These are phyloP conservation scores for Saccharomycopsis fermentans DNA, from an alignment of 805 yeast genomes.

Conservation along the genomic window DNA sequence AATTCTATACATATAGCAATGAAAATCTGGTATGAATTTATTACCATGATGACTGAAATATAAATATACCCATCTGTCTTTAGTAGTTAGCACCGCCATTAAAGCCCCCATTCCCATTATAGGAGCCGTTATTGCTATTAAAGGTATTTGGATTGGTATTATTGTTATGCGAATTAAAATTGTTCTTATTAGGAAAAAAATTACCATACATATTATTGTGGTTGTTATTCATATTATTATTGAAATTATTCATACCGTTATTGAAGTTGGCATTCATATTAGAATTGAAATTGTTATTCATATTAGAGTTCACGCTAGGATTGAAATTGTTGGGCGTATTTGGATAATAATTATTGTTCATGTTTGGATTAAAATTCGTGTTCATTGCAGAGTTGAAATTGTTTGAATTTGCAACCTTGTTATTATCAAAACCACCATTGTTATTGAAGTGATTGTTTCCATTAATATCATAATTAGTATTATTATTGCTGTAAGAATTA, in stretches of 20 bases:
- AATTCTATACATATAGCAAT: no score
- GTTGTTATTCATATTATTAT: neutral
- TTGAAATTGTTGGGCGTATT: neutral
- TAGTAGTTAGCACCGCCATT: constrained; percentile 1
- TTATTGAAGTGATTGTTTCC: neutral
- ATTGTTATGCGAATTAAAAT: no score
- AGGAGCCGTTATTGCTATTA: constrained; percentile 6
- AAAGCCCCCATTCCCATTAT: neutral
- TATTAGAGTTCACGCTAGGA: neutral
- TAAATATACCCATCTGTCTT: no score
- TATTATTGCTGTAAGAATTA: neutral
- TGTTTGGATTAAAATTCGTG: neutral
- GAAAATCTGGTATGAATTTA: no score
- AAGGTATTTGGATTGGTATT: neutral
- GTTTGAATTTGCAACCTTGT: neutral
- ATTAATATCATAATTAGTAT: neutral
- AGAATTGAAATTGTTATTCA: neutral
- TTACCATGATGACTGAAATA: constrained; percentile 6
- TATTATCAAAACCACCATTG: neutral
- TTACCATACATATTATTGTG: neutral
- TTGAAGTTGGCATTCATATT: neutral
- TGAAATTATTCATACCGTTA: neutral
- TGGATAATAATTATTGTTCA: neutral
- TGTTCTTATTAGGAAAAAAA: neutral
- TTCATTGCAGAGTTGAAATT: neutral